Evolutionary conservation across 257 asterid species (phyloP).

Genomic region (Buddleja alternifolia): DNA sequence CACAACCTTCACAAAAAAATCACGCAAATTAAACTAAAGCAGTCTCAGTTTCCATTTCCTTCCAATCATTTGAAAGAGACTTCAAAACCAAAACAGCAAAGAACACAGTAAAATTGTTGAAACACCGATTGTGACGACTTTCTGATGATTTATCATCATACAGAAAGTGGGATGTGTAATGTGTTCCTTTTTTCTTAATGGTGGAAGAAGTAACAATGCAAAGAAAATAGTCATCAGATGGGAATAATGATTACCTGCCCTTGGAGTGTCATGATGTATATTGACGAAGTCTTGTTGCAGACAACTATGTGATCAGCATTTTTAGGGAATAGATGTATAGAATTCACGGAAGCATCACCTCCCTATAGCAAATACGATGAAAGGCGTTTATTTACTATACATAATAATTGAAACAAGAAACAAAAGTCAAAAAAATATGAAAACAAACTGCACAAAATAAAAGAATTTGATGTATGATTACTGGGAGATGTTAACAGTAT

Average conservation of each 20-base stretch:
- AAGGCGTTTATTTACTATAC: conserved; percentile 6
- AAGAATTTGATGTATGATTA: too few relatives aligned
- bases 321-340: conserved; percentile 89
- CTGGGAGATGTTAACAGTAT: conserved; percentile 32
- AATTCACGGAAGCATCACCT: conserved; percentile 96
- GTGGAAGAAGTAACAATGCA: too few relatives aligned
- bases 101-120: too few relatives aligned
- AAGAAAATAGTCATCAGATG: too few relatives aligned
- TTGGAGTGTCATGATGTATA: conserved; percentile 95
- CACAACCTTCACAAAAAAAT: conserved; percentile 65
- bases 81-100: too few relatives aligned
- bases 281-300: conserved; percentile 94
- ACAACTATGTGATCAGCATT: conserved; percentile 90
- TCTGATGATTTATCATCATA: too few relatives aligned
- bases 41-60: not conserved
- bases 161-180: too few relatives aligned
- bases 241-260: conserved; percentile 70
- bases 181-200: too few relatives aligned
- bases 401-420: conserved; percentile 16
- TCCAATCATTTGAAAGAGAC: too few relatives aligned
- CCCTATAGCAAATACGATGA: conserved; percentile 56
- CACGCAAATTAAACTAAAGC: conserved; percentile 26
- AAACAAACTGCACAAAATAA: not conserved
- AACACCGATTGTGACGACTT: too few relatives aligned
- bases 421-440: not conserved